These are phyloP conservation scores for Lojkania enalia DNA, from an alignment of 2,329 filamentous ascomycete genomes.

Conservation along the genomic window DNA sequence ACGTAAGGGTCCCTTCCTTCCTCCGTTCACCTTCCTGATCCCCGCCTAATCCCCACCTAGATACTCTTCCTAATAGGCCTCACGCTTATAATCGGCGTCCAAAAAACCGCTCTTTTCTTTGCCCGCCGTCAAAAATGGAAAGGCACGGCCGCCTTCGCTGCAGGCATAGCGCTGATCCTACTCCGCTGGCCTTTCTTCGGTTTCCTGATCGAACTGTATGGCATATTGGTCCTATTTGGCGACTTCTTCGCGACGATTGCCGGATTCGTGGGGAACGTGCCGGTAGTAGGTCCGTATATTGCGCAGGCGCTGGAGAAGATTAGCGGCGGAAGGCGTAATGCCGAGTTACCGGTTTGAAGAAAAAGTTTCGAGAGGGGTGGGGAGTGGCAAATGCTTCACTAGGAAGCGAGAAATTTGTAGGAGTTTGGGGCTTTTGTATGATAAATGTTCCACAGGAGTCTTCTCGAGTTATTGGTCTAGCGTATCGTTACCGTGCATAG, in stretches of 20 bases:
- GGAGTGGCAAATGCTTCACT: neutral
- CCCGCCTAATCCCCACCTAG: slow-evolving; percentile 50
- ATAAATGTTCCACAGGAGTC: no score
- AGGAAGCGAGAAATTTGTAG: no score
- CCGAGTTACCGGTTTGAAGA: slow-evolving; percentile 73
- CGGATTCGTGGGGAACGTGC: slow-evolving; percentile 80
- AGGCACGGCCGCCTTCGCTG: slow-evolving; percentile 85
- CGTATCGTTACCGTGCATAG: no score
- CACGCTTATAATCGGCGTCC: slow-evolving; percentile 89
- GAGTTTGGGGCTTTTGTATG: no score
- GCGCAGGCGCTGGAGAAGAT: slow-evolving; percentile 71
- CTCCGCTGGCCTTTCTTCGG: slow-evolving; percentile 89
- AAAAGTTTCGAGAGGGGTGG: neutral
- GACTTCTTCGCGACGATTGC: slow-evolving; percentile 95
- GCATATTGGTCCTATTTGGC: slow-evolving; percentile 89
- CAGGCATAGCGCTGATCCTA: slow-evolving; percentile 82
- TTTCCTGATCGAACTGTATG: slow-evolving; percentile 89
- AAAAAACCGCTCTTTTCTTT: slow-evolving; percentile 94
- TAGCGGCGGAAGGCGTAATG: slow-evolving; percentile 70
- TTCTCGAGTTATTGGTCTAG: no score
- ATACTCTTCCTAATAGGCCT: slow-evolving; percentile 98
- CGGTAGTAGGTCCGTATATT: slow-evolving; percentile 85
- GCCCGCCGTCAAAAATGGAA: slow-evolving; percentile 89
- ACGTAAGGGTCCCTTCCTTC: slow-evolving; percentile 58
- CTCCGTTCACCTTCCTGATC: slow-evolving; percentile 7